phyloP scores from a whole-genome alignment of 805 yeast genomes.

The Candida verbasci region DNA sequence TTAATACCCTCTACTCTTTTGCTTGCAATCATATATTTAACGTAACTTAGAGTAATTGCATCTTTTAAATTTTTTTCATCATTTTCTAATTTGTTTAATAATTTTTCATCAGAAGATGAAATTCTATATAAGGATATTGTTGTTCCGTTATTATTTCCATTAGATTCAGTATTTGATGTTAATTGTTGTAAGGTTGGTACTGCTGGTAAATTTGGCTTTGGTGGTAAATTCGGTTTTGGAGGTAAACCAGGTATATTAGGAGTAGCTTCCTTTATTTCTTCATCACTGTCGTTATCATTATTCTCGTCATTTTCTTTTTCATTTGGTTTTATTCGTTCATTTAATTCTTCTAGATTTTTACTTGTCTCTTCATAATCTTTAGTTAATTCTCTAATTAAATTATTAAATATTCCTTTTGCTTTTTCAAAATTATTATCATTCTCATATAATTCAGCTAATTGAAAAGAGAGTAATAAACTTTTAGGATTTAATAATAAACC shows the following conservation, averaged over 20 bases:
- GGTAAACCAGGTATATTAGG: constrained; percentile 7
- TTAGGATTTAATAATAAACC: constrained; percentile 64
- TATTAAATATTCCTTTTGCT: constrained; percentile 47
- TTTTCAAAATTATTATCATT: constrained; percentile 45
- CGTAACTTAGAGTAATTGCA: constrained; percentile 61
- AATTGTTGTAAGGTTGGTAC: constrained; percentile 3
- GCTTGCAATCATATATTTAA: constrained; percentile 64
- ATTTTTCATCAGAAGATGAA: constrained; percentile 13
- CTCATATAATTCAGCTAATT: constrained; percentile 69
- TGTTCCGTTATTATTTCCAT: constrained; percentile 6
- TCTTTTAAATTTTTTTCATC: constrained; percentile 18
- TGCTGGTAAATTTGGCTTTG: constrained; percentile 3
- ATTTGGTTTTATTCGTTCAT: constrained; percentile 14
- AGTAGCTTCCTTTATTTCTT: not conserved
- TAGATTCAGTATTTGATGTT: constrained; percentile 8
- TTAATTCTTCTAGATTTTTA: constrained; percentile 16
- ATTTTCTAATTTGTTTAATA: constrained; percentile 18
- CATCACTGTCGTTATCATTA: constrained; percentile 10
- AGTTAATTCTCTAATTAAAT: constrained; percentile 45
- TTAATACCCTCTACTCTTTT: constrained; percentile 65
- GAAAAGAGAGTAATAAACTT: constrained; percentile 63
- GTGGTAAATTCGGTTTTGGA: constrained; percentile 6
- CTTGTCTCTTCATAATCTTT: constrained; percentile 28
- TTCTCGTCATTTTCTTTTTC: constrained; percentile 7
- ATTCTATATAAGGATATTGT: constrained; percentile 11